Evolutionary conservation across 192 early-diverging fungal genomes (phyloP), one percentile per base, ranked within the genome.

Genomic region (Gaertneriomyces sp.): DNA sequence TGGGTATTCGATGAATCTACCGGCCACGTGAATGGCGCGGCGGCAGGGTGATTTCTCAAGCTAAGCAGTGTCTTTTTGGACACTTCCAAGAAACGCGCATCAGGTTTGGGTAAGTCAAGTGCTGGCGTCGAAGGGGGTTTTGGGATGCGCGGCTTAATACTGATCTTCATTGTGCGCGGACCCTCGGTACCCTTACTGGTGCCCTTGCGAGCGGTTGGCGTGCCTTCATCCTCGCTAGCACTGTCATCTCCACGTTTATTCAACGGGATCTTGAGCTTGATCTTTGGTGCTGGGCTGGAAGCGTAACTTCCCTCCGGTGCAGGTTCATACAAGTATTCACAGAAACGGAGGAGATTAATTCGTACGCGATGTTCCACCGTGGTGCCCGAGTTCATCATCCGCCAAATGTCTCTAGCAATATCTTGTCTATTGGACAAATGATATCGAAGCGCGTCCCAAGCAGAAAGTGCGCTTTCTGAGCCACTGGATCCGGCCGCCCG

Each of bases 281-380:
- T 67, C 60, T 80, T 86, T n/a, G 75, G 71, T 38, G 14, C 17
- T n/a, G 16, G 38, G 17, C 17, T 43, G 33, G 17, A 19, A 9
- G n/a, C 16, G 7, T 10, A 19, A 11, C 33, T 8, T 8, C 10
- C 58, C 54, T n/a, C 76, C 71, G 11, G 75, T 65, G 79, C 79
- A 8, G 88, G 81, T 25, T 84, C 84, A 60, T 85, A 88, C 39
- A 85, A 71, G 45, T 77, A 70, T 60, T 89, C 86, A 66, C 84
- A 86, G 60, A 89, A 85, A 25, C 80, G 72, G 7, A 89, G 66
- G 5, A 87, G 61, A 54, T 82, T 79, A 42, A 81, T 80, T 14
- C 80, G 60, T n/a, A 82, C 72, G 19, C 80, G 77, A 42, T 83
- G 80, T 63, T 87, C 85, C 56, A 87, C 20, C 11, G 42, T 42